These are phyloP conservation scores for Cytospora piceae DNA, from an alignment of 2,329 filamentous ascomycete genomes.

Conservation along the genomic window DNA sequence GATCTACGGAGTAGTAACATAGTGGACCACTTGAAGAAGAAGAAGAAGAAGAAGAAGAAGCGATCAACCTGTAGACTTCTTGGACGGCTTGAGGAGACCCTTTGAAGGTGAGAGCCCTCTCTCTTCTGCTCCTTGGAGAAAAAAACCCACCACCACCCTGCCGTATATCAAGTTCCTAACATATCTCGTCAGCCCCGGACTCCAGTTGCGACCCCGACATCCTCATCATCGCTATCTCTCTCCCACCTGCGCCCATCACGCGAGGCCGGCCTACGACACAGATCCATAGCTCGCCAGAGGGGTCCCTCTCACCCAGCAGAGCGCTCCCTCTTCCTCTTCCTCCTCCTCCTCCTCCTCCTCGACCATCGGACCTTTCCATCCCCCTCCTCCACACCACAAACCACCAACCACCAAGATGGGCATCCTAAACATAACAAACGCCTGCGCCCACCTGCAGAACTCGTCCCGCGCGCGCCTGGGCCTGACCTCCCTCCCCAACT, in stretches of 20 bases:
- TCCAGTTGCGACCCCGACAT: background rate
- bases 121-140: too few species aligned
- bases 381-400: slow-evolving; percentile 2
- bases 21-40: background rate
- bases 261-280: slow-evolving; percentile 1
- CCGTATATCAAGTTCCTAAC: background rate
- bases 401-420: slow-evolving; percentile 38
- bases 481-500: slow-evolving; percentile 80
- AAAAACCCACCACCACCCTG: too few species aligned
- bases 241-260: background rate
- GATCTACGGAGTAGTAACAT: background rate
- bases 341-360: background rate
- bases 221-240: background rate
- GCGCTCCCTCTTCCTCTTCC: slow-evolving; percentile 15
- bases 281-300: slow-evolving; percentile 9
- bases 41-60: background rate
- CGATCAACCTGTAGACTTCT: background rate
- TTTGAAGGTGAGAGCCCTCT: background rate
- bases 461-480: slow-evolving; percentile 81
- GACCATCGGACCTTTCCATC: too few species aligned
- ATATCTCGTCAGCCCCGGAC: background rate
- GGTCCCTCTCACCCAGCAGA: slow-evolving; percentile 21
- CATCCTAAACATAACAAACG: slow-evolving; percentile 73
- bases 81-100: background rate
- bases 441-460: slow-evolving; percentile 92